Evolutionary conservation across 805 yeast species (phyloP).

Genomic region (Torulaspora microellipsoides): DNA sequence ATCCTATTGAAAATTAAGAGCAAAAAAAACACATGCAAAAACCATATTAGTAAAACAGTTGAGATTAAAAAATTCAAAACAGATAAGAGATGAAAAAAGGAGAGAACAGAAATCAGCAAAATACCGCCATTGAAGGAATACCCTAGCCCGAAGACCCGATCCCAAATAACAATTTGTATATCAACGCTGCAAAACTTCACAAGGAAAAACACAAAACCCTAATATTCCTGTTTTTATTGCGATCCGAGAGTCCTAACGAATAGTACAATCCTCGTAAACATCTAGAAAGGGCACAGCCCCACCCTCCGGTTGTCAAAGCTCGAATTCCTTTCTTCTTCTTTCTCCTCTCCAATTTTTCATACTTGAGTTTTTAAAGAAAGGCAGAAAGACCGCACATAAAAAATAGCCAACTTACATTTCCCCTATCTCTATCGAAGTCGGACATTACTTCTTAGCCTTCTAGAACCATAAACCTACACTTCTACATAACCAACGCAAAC

Average conservation of each 20-base stretch:
- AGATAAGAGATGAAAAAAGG: conserved; percentile 1
- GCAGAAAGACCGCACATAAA: background rate
- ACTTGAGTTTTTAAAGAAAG: background rate
- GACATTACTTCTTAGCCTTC: conserved; percentile 4
- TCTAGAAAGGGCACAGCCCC: background rate
- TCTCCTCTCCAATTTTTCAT: background rate
- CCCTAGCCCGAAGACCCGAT: background rate
- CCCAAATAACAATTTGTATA: background rate
- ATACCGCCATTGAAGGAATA: background rate
- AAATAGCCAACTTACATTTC: conserved; percentile 8
- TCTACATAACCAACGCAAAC: background rate
- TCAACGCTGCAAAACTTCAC: too few relatives aligned
- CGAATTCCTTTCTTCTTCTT: background rate
- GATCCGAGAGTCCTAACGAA: too few relatives aligned
- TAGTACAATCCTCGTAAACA: background rate
- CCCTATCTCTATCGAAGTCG: conserved; percentile 9
- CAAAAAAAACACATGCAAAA: background rate
- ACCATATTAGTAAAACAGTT: conserved; percentile 9
- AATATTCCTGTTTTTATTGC: too few relatives aligned
- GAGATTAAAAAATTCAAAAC: background rate
- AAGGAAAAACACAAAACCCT: too few relatives aligned
- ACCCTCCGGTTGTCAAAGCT: background rate
- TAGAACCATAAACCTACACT: background rate
- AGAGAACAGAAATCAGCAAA: background rate
- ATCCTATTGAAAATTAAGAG: conserved; percentile 2